These are phyloP conservation scores for Cyclocybe cylindracea DNA, from an alignment of 768 basidiomycete genomes.

Conservation along the genomic window DNA sequence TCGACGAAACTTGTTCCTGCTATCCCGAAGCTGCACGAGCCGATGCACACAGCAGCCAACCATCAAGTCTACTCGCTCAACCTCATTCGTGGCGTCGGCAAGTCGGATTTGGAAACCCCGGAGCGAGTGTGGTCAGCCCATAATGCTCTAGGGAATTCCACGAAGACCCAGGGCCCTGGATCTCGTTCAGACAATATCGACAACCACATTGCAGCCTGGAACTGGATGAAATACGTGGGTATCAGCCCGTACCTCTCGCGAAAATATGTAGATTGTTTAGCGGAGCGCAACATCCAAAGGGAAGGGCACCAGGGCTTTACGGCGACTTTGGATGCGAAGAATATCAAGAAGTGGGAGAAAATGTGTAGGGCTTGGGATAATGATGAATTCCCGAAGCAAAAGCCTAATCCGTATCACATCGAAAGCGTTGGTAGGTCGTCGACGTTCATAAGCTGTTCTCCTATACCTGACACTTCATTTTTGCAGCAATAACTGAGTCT, in stretches of 20 bases:
- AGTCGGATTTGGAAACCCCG: conserved; percentile 24
- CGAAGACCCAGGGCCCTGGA: conserved; percentile 26
- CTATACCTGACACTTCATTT: too few species aligned
- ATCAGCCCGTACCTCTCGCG: conserved; percentile 1
- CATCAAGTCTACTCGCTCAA: conserved; percentile 25
- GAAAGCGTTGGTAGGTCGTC: too few species aligned
- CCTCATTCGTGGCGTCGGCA: conserved; percentile 17
- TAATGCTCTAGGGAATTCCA: conserved; percentile 19
- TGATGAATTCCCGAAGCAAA: too few species aligned
- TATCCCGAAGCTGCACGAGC: conserved; percentile 33
- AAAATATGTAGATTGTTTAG: not conserved
- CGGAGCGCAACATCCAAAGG: not conserved
- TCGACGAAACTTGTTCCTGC: conserved; percentile 6
- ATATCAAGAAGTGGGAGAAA: too few species aligned
- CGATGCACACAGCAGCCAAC: conserved; percentile 22
- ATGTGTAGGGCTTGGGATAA: too few species aligned
- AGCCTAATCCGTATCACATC: too few species aligned
- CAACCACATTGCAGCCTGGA: conserved; percentile 21
- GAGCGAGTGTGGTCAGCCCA: conserved; percentile 25
- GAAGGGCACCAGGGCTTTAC: too few species aligned
- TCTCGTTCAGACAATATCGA: conserved; percentile 23
- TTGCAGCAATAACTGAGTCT: conserved; percentile 5
- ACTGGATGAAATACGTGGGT: conserved; percentile 23
- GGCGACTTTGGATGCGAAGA: not conserved
- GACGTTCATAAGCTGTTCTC: too few species aligned